phyloP scores from a whole-genome alignment of 1,284 basidiomycete genomes.

The Cutaneotrichosporon cavernicola region DNA sequence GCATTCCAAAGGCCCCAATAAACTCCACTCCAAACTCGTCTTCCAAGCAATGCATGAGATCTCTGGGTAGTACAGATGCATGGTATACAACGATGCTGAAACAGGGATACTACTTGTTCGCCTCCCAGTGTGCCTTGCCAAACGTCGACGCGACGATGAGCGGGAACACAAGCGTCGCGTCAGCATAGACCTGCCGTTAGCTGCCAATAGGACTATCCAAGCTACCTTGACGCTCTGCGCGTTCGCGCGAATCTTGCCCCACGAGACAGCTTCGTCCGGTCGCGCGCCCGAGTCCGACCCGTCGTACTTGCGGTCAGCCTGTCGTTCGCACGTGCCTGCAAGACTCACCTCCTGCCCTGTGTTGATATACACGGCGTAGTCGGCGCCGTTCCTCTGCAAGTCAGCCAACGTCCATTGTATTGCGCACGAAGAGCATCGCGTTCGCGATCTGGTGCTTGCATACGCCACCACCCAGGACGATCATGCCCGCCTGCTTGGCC shows the following conservation, averaged over 20 bases:
- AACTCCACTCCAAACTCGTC: neutral
- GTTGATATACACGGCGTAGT: conserved; percentile 97
- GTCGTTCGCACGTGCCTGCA: neutral
- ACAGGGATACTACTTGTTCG: conserved; percentile 1
- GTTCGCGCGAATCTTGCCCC: conserved; percentile 94
- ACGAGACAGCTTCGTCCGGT: conserved; percentile 98
- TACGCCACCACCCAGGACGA: conserved; percentile 95
- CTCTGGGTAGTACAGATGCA: neutral
- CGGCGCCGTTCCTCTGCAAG: conserved; percentile 76
- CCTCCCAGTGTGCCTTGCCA: conserved; percentile 60
- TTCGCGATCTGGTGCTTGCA: conserved; percentile 99
- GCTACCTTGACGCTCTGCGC: conserved; percentile 87
- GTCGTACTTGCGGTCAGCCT: conserved; percentile 63
- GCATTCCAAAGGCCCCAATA: neutral
- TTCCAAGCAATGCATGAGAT: conserved; percentile 1
- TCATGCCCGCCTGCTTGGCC: conserved; percentile 95
- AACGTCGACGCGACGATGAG: conserved; percentile 84
- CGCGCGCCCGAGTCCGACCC: conserved; percentile 96
- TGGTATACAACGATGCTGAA: conserved; percentile 2
- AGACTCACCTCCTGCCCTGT: conserved; percentile 78
- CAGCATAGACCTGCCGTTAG: conserved; percentile 56
- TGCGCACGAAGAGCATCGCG: conserved; percentile 90
- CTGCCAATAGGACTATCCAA: neutral
- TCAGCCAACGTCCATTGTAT: neutral
- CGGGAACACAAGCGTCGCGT: conserved; percentile 86